Percentiles rank a stretch among this genome's conserved stretches.
phyloP scores from a whole-genome alignment of 2,329 filamentous ascomycete genomes.

The Trichoderma polysporum region DNA sequence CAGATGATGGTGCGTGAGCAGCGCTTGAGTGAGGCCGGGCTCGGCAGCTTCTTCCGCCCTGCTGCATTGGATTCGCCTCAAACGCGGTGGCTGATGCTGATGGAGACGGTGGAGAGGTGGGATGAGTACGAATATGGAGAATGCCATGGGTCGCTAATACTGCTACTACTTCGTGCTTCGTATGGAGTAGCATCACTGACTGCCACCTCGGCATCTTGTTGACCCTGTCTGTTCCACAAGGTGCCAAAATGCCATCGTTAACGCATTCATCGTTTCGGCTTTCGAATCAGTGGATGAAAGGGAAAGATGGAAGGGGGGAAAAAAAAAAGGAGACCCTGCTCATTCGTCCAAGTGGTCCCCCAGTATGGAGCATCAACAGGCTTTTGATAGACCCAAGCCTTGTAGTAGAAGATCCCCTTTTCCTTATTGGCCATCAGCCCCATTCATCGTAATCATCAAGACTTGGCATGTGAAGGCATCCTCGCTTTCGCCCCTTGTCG shows the following conservation, averaged over 20 bases:
- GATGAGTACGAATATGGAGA: neutral
- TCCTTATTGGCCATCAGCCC: neutral
- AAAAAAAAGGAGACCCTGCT: neutral
- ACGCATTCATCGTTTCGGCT: neutral
- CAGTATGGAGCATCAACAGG: neutral
- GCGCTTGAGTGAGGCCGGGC: neutral
- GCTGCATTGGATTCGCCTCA: neutral
- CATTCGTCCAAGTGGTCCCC: no score
- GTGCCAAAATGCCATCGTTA: neutral
- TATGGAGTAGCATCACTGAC: neutral
- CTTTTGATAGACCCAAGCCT: neutral
- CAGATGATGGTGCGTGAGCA: neutral
- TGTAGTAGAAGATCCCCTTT: constrained; percentile 1
- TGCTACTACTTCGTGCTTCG: no score
- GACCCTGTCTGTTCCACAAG: neutral
- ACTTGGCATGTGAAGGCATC: neutral
- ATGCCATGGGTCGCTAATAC: no score
- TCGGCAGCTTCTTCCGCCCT: constrained; percentile 9
- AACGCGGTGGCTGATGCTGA: constrained; percentile 6
- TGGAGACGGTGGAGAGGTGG: neutral
- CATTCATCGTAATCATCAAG: neutral
- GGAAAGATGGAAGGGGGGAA: neutral
- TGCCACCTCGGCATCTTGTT: neutral
- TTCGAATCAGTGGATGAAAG: neutral
- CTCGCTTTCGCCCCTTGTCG: neutral